Evolutionary conservation across 805 yeast genomes (phyloP), one percentile per base, ranked within the genome.

Genomic region (Scheffersomyces spartinae): DNA sequence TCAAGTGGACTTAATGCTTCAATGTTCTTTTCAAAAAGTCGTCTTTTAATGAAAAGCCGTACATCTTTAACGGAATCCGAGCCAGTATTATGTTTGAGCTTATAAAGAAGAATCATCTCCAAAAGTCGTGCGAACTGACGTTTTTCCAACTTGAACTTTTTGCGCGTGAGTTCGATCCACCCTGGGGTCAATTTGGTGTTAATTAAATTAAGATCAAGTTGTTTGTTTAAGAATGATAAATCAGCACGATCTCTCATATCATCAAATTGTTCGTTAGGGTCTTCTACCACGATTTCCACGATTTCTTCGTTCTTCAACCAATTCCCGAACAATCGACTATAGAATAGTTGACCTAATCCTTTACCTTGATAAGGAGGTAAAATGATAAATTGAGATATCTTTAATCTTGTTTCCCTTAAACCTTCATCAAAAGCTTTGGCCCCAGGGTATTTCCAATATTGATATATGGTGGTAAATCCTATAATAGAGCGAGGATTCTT

Each of bases 211-310:
- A 10, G 25, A 16, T 39, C 33, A 11, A 45, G 23, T 18, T 10
- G 13, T 3, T 31, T 19, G n/a, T 35, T 37, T 14, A 55, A 32
- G 23, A 54, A 31, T n/a, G 28, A 25, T 36, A 84, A 57, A 43
- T 91, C 97, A 34, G 74, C 67, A 17, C 88, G 59, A 45, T 91
- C 96, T 31, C 98, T 65, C 37, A 91, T 57, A 43, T 82, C 93
- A 44, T 91, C 98, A 52, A 91, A 88, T 18, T 73, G 71, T 45
- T 85, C 95, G 43, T 79, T 81, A 3, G 97, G 97, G 47, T 91
- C 98, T 47, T 91, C 97, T 4, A 91, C 84, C 0, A 88, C 83
- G 20, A 91, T 65, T 39, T 86, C 94, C 17, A 55, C 51, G 13
- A 85, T 71, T 2, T 42, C 32, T 0, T 46, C 41, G 35, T 81